phyloP scores from a whole-genome alignment of 1,139 yeast species.

The Geotrichum candidum region DNA sequence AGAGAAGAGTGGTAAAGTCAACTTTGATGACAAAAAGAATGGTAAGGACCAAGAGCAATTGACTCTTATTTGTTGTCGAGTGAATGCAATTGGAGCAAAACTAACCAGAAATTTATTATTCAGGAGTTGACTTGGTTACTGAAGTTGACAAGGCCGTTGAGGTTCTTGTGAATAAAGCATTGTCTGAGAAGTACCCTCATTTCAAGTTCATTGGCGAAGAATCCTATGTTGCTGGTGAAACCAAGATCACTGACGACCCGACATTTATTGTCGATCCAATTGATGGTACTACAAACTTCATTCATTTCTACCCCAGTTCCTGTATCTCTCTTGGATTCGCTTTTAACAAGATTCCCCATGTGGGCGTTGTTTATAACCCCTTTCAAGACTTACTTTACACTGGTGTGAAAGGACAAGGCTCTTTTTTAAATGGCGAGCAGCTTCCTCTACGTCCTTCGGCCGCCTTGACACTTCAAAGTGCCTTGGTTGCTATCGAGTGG shows the following conservation, averaged over 20 bases:
- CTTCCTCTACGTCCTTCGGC: constrained; percentile 39
- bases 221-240: constrained; percentile 43
- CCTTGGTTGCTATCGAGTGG: constrained; percentile 54
- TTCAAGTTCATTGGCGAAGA: constrained; percentile 56
- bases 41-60: constrained; percentile 21
- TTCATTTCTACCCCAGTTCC: constrained; percentile 53
- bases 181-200: constrained; percentile 40
- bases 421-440: constrained; percentile 42
- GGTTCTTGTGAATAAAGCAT: constrained; percentile 38
- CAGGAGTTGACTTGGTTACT: constrained; percentile 52
- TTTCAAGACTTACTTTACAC: constrained; percentile 45
- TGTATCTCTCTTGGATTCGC: constrained; percentile 56
- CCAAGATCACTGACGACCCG: constrained; percentile 46
- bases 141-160: constrained; percentile 54
- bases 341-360: constrained; percentile 44
- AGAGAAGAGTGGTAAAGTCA: constrained; percentile 43
- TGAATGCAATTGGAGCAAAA: not conserved
- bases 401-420: constrained; percentile 49
- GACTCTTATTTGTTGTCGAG: not conserved
- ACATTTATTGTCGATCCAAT: constrained; percentile 59
- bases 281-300: constrained; percentile 58
- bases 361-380: constrained; percentile 57
- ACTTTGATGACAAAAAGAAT: constrained; percentile 49
- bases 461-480: constrained; percentile 43
- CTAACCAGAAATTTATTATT: not conserved